A percentile compares a stretch with the other conserved stretches of the same genome.
Evolutionary conservation across 495 filamentous ascomycete species (phyloP).

Genomic region (Aspergillus ellipticus): DNA sequence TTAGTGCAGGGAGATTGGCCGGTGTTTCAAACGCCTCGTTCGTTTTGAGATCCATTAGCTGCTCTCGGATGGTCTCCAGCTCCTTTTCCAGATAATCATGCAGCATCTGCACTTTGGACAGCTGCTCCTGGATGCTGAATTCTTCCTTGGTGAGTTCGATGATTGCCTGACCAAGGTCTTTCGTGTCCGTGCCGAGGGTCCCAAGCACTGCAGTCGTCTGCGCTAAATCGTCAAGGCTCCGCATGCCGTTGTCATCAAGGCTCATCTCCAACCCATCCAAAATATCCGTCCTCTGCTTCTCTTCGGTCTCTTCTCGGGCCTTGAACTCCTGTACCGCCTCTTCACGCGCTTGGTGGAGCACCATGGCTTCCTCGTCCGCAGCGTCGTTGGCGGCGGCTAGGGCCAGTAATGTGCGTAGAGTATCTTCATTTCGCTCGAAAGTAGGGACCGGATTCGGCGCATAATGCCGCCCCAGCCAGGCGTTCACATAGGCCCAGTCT

Average conservation of each 20-base stretch:
- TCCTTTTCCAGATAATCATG: constrained; percentile 44
- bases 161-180: constrained; percentile 38
- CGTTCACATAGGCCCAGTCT: constrained; percentile 84
- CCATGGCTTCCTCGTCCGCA: constrained; percentile 69
- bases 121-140: constrained; percentile 34
- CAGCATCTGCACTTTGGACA: constrained; percentile 56
- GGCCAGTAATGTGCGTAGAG: constrained; percentile 69
- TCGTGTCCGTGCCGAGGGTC: constrained; percentile 28
- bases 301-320: constrained; percentile 26
- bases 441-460: constrained; percentile 54
- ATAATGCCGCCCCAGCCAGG: constrained; percentile 72
- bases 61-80: constrained; percentile 28
- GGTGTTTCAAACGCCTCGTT: constrained; percentile 49
- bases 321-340: constrained; percentile 36
- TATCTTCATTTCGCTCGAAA: constrained; percentile 85
- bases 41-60: constrained; percentile 38
- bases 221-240: constrained; percentile 37
- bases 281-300: constrained; percentile 33
- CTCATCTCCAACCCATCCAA: constrained; percentile 37
- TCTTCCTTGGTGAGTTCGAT: constrained; percentile 43
- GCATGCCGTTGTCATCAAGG: constrained; percentile 25
- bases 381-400: constrained; percentile 74
- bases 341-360: constrained; percentile 46
- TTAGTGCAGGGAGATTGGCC: constrained; percentile 51
- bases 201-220: constrained; percentile 32